Conservation (phyloP, 2,329 filamentous ascomycete species). For the Phialocephala subalpina region DNA sequence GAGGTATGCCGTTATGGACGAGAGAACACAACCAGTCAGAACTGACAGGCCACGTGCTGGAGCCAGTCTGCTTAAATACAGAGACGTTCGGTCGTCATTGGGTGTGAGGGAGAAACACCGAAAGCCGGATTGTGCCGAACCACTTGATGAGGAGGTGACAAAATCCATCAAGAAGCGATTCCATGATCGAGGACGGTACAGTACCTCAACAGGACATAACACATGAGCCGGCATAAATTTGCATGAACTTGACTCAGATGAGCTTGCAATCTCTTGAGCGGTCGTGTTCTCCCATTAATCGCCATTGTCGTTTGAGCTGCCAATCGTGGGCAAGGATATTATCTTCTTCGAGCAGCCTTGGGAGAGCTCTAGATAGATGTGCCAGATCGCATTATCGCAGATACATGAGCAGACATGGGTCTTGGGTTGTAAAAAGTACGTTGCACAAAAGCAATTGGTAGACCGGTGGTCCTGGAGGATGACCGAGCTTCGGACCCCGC, state of each 20-base stretch:
- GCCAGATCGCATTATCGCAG: neutral
- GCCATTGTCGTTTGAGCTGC: no score
- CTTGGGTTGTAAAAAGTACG: neutral
- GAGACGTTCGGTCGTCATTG: neutral
- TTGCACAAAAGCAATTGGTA: neutral
- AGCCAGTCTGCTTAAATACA: neutral
- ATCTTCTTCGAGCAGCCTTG: no score
- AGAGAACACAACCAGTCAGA: neutral
- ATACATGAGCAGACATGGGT: neutral
- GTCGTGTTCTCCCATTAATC: no score
- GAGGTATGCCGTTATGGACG: neutral
- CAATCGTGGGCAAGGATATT: no score
- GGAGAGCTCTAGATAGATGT: neutral
- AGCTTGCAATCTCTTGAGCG: no score
- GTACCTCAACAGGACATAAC: no score
- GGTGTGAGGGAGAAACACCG: neutral
- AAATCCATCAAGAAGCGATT: neutral
- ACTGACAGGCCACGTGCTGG: neutral
- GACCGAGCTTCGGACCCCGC: slow-evolving; percentile 6
- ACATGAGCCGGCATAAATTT: no score
- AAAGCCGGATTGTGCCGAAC: neutral
- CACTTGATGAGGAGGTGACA: neutral
- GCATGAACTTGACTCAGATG: no score
- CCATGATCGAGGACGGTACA: neutral
- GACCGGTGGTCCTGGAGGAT: neutral